A percentile compares a stretch with the other conserved stretches of the same genome.
Conservation (phyloP, 192 early-diverging fungal genomes). For the Coemansia sp. region DNA sequence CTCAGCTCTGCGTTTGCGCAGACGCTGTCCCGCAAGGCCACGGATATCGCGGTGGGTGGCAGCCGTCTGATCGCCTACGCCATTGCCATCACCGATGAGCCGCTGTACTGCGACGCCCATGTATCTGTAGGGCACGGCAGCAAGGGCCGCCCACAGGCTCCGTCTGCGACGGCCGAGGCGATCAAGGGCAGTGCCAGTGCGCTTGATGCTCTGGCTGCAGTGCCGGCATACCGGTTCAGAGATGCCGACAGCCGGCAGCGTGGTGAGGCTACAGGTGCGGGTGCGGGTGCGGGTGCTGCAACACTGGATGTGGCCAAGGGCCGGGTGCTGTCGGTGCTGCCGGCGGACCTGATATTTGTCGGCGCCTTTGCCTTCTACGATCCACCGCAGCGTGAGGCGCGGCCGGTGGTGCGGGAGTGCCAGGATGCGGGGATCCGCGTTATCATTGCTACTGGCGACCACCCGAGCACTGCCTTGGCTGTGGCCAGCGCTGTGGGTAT, state of each 20-base stretch:
- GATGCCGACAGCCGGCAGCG: too few species aligned
- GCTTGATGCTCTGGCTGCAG: too few species aligned
- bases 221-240: slow-evolving; percentile 4
- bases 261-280: too few species aligned
- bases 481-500: slow-evolving; percentile 42
- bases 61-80: slow-evolving; percentile 41
- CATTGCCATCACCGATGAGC: slow-evolving; percentile 32
- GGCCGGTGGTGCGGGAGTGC: slow-evolving; percentile 31
- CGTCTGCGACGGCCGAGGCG: too few species aligned
- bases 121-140: too few species aligned
- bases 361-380: slow-evolving; percentile 48
- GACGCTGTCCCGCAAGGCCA: slow-evolving; percentile 27
- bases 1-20: slow-evolving; percentile 15
- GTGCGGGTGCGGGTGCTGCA: too few species aligned
- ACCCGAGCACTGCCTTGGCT: slow-evolving; percentile 34
- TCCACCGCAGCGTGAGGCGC: slow-evolving; percentile 41
- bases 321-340: slow-evolving; percentile 1
- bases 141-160: too few species aligned
- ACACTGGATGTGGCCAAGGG: slow-evolving; percentile 3
- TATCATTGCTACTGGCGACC: slow-evolving; percentile 46
- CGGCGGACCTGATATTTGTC: slow-evolving; percentile 34
- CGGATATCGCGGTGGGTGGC: slow-evolving; percentile 31
- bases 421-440: slow-evolving; percentile 47
- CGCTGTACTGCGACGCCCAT: slow-evolving; percentile 11
- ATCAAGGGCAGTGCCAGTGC: too few species aligned